Evolutionary conservation across 176 grass and related monocot species (phyloP).

Genomic region (Pontederia crassipes): DNA sequence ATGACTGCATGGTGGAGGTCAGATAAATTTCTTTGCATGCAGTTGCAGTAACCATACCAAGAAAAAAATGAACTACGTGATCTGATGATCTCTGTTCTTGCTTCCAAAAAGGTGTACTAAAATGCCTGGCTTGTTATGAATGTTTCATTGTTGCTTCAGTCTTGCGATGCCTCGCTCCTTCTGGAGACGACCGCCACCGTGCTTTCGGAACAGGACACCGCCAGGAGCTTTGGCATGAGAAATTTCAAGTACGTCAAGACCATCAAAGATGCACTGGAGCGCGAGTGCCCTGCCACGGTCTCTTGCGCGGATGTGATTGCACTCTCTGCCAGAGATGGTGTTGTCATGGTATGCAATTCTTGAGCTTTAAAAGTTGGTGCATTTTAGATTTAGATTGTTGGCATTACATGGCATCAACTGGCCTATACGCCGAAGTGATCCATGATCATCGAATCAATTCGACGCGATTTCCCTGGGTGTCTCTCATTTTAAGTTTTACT

Average conservation of each 20-base stretch:
- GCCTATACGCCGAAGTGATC: too few relatives aligned
- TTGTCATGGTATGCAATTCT: neutral
- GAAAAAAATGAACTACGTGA: too few relatives aligned
- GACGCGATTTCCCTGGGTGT: too few relatives aligned
- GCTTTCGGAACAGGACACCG: slow-evolving; percentile 25
- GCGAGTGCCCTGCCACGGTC: slow-evolving; percentile 21
- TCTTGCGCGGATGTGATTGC: slow-evolving; percentile 21
- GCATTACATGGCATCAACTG: too few relatives aligned
- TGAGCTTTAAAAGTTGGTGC: too few relatives aligned
- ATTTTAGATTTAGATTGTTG: too few relatives aligned
- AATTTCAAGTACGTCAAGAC: slow-evolving; percentile 40
- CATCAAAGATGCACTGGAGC: slow-evolving; percentile 28
- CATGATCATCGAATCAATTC: too few relatives aligned
- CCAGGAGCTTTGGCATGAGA: slow-evolving; percentile 38
- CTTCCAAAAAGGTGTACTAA: neutral
- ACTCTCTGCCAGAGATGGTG: slow-evolving; percentile 18
- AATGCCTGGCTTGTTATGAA: neutral
- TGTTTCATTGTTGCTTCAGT: neutral
- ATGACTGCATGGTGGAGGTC: slow-evolving; percentile 35
- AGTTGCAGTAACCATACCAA: too few relatives aligned
- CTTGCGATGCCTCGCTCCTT: slow-evolving; percentile 35
- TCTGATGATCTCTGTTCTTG: too few relatives aligned
- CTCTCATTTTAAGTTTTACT: too few relatives aligned
- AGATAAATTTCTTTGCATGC: neutral
- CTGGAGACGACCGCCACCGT: slow-evolving; percentile 7